Percentiles rank a stretch among this genome's conserved stretches.
These are phyloP conservation scores for Avena insularis DNA, from an alignment of 176 grass and related monocot species.

Conservation along the genomic window DNA sequence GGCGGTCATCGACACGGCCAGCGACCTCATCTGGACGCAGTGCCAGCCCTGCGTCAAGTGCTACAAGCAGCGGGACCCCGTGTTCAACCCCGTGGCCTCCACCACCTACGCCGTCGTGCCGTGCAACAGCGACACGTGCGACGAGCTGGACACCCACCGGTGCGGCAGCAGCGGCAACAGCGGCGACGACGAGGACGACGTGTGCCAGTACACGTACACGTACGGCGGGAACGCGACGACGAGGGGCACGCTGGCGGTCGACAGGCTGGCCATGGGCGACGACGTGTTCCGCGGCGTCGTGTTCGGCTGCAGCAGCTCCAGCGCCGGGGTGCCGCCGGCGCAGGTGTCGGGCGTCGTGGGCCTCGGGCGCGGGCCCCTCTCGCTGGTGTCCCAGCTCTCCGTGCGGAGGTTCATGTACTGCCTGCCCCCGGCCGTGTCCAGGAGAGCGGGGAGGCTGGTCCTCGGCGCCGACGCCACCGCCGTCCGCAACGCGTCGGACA, in stretches of 20 bases:
- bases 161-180: slow-evolving; percentile 12
- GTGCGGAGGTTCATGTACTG: slow-evolving; percentile 66
- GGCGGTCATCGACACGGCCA: slow-evolving; percentile 63
- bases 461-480: slow-evolving; percentile 40
- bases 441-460: slow-evolving; percentile 37
- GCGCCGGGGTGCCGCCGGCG: not conserved
- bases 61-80: slow-evolving; percentile 56
- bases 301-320: slow-evolving; percentile 63
- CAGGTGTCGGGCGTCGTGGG: slow-evolving; percentile 59
- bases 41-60: slow-evolving; percentile 64
- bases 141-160: slow-evolving; percentile 34
- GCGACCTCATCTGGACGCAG: slow-evolving; percentile 65
- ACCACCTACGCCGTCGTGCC: slow-evolving; percentile 52
- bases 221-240: slow-evolving; percentile 58
- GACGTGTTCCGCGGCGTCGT: slow-evolving; percentile 47
- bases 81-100: slow-evolving; percentile 60
- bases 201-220: slow-evolving; percentile 64
- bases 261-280: slow-evolving; percentile 50
- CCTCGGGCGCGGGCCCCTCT: slow-evolving; percentile 55
- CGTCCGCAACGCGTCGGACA: slow-evolving; percentile 35
- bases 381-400: slow-evolving; percentile 55
- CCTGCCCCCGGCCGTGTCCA: slow-evolving; percentile 48
- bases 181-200: slow-evolving; percentile 35
- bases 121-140: slow-evolving; percentile 55
- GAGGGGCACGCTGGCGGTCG: slow-evolving; percentile 53